A percentile compares a stretch with the other conserved stretches of the same genome.
Evolutionary conservation across 2,329 filamentous ascomycete species (phyloP).

Genomic region (Microdochium nivale): DNA sequence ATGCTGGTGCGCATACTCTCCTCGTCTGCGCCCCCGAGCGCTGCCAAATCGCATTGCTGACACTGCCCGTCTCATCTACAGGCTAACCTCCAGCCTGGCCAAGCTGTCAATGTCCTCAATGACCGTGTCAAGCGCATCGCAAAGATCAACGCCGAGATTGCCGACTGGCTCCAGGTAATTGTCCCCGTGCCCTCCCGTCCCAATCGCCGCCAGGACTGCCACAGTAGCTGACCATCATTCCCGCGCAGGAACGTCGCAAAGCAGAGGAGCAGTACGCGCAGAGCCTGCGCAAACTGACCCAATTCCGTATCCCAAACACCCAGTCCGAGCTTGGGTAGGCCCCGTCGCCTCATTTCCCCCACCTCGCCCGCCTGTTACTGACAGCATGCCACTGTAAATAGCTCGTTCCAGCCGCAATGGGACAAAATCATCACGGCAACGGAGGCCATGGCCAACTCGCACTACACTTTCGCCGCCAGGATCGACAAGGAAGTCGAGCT

Average conservation of each 20-base stretch:
- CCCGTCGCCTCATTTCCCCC: not conserved
- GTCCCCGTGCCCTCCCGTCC: slow-evolving; percentile 2
- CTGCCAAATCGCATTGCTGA: slow-evolving; percentile 12
- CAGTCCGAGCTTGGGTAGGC: slow-evolving; percentile 79
- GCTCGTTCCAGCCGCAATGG: slow-evolving; percentile 87
- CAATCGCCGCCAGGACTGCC: slow-evolving; percentile 1
- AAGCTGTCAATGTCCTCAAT: slow-evolving; percentile 73
- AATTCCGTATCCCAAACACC: slow-evolving; percentile 65
- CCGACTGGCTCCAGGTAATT: slow-evolving; percentile 92
- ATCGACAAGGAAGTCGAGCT: slow-evolving; percentile 85
- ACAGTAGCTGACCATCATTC: slow-evolving; percentile 8
- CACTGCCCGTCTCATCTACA: slow-evolving; percentile 27
- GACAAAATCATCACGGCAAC: slow-evolving; percentile 74
- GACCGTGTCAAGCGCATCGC: slow-evolving; percentile 83
- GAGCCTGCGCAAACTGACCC: slow-evolving; percentile 71
- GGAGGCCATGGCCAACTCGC: slow-evolving; percentile 73
- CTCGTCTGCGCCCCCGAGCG: no score
- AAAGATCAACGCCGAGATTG: slow-evolving; percentile 81
- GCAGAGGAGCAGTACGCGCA: slow-evolving; percentile 86
- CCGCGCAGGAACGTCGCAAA: slow-evolving; percentile 73
- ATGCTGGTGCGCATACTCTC: slow-evolving; percentile 87
- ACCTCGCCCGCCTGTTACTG: slow-evolving; percentile 5
- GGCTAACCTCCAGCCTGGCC: slow-evolving; percentile 71
- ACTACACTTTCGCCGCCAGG: slow-evolving; percentile 69
- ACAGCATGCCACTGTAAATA: slow-evolving; percentile 28